Percentiles rank a stretch among this genome's conserved stretches.
These are phyloP conservation scores for Myrica gale DNA, from an alignment of 306 rosid genomes.

Conservation along the genomic window DNA sequence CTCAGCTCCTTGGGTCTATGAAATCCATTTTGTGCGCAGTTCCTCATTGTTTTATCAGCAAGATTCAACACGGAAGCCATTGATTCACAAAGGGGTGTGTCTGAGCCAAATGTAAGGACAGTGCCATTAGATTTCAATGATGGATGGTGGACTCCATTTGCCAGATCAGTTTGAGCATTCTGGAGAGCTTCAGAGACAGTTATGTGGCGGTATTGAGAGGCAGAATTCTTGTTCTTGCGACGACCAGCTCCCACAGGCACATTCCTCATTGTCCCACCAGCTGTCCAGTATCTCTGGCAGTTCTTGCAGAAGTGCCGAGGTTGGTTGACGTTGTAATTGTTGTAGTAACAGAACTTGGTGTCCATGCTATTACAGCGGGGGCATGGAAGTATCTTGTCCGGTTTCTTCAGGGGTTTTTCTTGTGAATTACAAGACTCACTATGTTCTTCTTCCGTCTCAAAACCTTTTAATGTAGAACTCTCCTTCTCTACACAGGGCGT, in stretches of 20 bases:
- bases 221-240: conserved; percentile 68
- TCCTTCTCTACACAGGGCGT: conserved; percentile 52
- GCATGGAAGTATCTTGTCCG: conserved; percentile 72
- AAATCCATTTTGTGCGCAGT: conserved; percentile 37
- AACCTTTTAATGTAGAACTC: conserved; percentile 36
- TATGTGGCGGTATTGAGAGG: conserved; percentile 47
- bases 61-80: conserved; percentile 63
- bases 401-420: conserved; percentile 58
- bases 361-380: conserved; percentile 90
- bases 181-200: conserved; percentile 49
- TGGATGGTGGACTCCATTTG: conserved; percentile 42
- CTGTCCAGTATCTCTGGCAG: conserved; percentile 94
- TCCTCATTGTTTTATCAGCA: conserved; percentile 37
- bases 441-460: conserved; percentile 45
- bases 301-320: conserved; percentile 92
- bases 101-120: conserved; percentile 61
- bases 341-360: conserved; percentile 85
- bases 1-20: conserved; percentile 35
- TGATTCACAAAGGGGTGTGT: conserved; percentile 56
- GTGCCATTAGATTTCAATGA: conserved; percentile 43
- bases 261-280: conserved; percentile 84
- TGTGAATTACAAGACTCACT: conserved; percentile 47
- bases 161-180: conserved; percentile 29
- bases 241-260: conserved; percentile 91
- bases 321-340: conserved; percentile 81